Percentiles rank a stretch among this genome's conserved stretches.
Evolutionary conservation across 805 yeast species (phyloP).

Genomic region (Candida verbasci): DNA sequence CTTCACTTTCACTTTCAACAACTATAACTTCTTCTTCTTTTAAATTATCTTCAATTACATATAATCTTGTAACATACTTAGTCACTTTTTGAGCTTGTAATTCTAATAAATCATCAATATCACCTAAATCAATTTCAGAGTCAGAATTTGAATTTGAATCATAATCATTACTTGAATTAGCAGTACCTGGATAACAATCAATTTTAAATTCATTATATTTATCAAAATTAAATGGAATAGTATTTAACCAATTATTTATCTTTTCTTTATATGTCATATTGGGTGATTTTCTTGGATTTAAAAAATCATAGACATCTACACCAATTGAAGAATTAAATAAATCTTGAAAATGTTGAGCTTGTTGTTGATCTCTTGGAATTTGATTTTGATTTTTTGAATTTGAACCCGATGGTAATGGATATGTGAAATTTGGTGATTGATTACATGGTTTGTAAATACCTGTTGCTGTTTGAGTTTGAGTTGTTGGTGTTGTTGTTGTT

Average conservation of each 20-base stretch:
- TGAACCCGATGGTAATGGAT: not conserved
- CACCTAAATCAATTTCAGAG: slow-evolving; percentile 13
- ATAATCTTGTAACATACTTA: slow-evolving; percentile 35
- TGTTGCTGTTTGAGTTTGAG: not conserved
- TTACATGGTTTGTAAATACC: not conserved
- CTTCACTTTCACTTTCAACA: slow-evolving; percentile 13
- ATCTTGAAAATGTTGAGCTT: too few species aligned
- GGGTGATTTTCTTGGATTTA: slow-evolving; percentile 58
- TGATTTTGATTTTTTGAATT: not conserved
- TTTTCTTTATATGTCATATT: slow-evolving; percentile 68
- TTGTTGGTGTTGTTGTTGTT: too few species aligned
- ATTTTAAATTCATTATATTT: slow-evolving; percentile 16
- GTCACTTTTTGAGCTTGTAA: slow-evolving; percentile 53
- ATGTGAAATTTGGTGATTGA: not conserved
- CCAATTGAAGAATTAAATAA: too few species aligned
- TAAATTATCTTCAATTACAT: slow-evolving; percentile 28
- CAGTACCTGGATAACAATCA: slow-evolving; percentile 49
- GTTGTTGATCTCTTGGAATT: too few species aligned
- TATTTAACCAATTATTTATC: slow-evolving; percentile 58
- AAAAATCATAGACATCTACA: slow-evolving; percentile 17
- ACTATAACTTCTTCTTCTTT: not conserved
- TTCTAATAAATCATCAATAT: slow-evolving; percentile 40
- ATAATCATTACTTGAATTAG: slow-evolving; percentile 27
- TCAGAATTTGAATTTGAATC: slow-evolving; percentile 10
- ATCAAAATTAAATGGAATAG: slow-evolving; percentile 41